Evolutionary conservation across 768 basidiomycete species (phyloP).

Genomic region (Hysterangium stoloniferum): DNA sequence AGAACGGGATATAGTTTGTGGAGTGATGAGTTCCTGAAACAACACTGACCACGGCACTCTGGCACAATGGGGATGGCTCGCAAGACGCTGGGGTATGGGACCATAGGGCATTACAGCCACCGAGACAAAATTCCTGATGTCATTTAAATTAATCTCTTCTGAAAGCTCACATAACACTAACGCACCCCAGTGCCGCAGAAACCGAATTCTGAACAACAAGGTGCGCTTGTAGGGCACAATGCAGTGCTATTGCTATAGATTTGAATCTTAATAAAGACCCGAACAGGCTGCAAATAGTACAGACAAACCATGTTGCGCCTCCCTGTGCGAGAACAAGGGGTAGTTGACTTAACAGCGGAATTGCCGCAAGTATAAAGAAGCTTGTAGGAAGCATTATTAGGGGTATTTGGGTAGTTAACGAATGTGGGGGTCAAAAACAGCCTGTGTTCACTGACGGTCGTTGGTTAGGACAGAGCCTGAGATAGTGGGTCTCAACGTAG

Average conservation of each 20-base stretch:
- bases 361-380: background rate
- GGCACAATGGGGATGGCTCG: conserved; percentile 63
- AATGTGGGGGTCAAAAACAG: background rate
- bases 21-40: conserved; percentile 3
- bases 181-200: conserved; percentile 43
- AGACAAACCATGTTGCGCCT: conserved; percentile 3
- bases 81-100: conserved; percentile 63
- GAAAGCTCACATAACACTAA: background rate
- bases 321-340: conserved; percentile 4
- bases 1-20: conserved; percentile 11
- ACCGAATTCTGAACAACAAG: conserved; percentile 48
- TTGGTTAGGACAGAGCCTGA: too few relatives aligned
- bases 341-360: background rate
- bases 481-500: too few relatives aligned
- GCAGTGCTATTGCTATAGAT: conserved; percentile 29
- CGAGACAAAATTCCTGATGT: conserved; percentile 58
- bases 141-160: conserved; percentile 13
- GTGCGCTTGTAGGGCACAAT: conserved; percentile 29
- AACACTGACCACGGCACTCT: conserved; percentile 46
- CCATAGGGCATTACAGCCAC: conserved; percentile 77
- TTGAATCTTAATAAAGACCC: background rate
- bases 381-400: background rate
- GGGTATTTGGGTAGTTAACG: background rate
- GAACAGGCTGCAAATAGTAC: background rate
- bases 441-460: too few relatives aligned